phyloP scores from a whole-genome alignment of 164 flowering plant genomes.

The Tetrastigma voinierianum region DNA sequence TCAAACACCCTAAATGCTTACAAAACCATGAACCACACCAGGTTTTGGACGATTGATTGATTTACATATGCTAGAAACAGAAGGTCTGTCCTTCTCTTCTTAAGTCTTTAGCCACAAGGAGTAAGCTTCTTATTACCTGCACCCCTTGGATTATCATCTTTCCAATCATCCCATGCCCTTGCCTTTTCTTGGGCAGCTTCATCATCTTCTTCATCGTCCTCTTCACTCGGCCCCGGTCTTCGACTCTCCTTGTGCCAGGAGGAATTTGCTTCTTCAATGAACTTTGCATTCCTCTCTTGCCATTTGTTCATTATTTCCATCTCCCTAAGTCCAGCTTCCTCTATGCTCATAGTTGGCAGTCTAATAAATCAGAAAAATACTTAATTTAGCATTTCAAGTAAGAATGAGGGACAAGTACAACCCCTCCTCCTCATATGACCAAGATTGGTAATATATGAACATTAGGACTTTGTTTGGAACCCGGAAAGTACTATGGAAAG shows the following conservation, averaged over 20 bases:
- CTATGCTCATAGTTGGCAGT: conserved; percentile 98
- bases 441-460: no score
- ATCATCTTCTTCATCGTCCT: conserved; percentile 66
- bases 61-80: no score
- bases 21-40: no score
- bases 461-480: no score
- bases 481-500: no score
- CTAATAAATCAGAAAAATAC: conserved; percentile 28
- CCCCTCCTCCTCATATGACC: no score
- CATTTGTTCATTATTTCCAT: conserved; percentile 94
- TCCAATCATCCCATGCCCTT: conserved; percentile 97
- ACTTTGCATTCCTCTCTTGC: conserved; percentile 72
- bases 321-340: conserved; percentile 91
- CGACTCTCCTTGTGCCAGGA: conserved; percentile 77
- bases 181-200: conserved; percentile 89
- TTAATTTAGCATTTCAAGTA: neutral
- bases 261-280: conserved; percentile 85
- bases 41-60: no score
- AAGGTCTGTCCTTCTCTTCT: neutral
- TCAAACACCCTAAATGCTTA: no score
- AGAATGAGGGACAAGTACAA: neutral
- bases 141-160: conserved; percentile 96
- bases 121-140: conserved; percentile 98
- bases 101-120: conserved; percentile 76
- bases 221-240: conserved; percentile 30